Percentiles rank a stretch among this genome's conserved stretches.
Conservation (phyloP, 106 monocot genomes). For the Dioscorea alata region DNA sequence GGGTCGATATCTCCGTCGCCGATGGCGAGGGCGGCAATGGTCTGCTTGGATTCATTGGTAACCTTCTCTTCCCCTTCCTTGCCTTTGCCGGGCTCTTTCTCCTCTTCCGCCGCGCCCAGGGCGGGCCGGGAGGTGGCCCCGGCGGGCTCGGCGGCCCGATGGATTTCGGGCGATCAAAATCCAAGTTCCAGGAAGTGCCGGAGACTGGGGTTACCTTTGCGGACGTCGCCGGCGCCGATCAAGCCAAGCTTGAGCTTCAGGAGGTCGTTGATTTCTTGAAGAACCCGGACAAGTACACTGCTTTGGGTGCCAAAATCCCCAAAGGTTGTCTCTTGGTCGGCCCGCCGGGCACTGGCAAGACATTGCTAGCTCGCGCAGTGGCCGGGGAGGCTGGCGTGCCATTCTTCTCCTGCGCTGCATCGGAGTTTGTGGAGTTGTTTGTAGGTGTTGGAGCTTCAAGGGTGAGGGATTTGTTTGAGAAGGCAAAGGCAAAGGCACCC, state of each 20-base stretch:
- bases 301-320: conserved; percentile 83
- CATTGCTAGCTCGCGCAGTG: conserved; percentile 9
- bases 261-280: conserved; percentile 99
- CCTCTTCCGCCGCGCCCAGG: conserved; percentile 87
- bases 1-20: conserved; percentile 95
- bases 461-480: conserved; percentile 11
- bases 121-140: conserved; percentile 80
- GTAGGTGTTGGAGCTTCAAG: conserved; percentile 10
- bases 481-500: conserved; percentile 4
- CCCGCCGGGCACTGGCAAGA: conserved; percentile 11
- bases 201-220: conserved; percentile 84
- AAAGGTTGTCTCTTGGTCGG: conserved; percentile 13
- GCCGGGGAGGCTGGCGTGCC: conserved; percentile 3
- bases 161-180: conserved; percentile 94
- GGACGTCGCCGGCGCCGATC: conserved; percentile 96
- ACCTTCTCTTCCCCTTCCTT: conserved; percentile 81
- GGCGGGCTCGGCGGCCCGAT: conserved; percentile 95
- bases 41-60: conserved; percentile 66
- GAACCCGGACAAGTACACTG: conserved; percentile 99
- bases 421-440: conserved; percentile 16
- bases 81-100: conserved; percentile 90
- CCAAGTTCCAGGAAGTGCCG: conserved; percentile 98
- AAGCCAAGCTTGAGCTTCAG: conserved; percentile 98
- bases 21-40: conserved; percentile 71
- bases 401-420: conserved; percentile 6